These are phyloP conservation scores for Meyerozyma guilliermondii DNA, from an alignment of 1,139 yeast genomes.

Conservation along the genomic window DNA sequence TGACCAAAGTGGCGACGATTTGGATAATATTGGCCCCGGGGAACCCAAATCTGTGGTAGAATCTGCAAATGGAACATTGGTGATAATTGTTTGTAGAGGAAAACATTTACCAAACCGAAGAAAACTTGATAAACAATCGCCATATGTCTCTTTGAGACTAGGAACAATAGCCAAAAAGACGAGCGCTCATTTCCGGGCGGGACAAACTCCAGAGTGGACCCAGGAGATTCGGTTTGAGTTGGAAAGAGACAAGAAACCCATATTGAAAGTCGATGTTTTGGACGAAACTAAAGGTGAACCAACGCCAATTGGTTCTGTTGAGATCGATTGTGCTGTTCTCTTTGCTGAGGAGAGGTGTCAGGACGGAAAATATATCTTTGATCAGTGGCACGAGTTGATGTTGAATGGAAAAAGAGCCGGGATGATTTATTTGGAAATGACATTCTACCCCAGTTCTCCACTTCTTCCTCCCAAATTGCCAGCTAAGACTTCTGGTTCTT, in stretches of 20 bases:
- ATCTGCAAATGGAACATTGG: slow-evolving; percentile 43
- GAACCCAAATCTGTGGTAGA: slow-evolving; percentile 8
- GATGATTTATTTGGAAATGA: slow-evolving; percentile 82
- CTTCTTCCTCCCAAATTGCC: slow-evolving; percentile 38
- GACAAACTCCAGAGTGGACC: slow-evolving; percentile 88
- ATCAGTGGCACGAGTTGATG: slow-evolving; percentile 74
- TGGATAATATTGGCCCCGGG: not conserved
- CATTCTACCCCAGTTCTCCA: slow-evolving; percentile 72
- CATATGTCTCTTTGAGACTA: slow-evolving; percentile 73
- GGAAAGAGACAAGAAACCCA: slow-evolving; percentile 57
- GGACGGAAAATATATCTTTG: slow-evolving; percentile 66
- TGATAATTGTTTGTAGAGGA: slow-evolving; percentile 47
- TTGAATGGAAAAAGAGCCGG: slow-evolving; percentile 81
- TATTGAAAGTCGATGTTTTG: slow-evolving; percentile 66
- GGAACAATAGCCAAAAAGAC: slow-evolving; percentile 81
- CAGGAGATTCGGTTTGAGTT: slow-evolving; percentile 68
- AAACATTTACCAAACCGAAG: slow-evolving; percentile 78
- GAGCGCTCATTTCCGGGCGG: slow-evolving; percentile 71
- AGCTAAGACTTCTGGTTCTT: too few relatives aligned
- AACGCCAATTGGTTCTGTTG: slow-evolving; percentile 77
- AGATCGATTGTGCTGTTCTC: slow-evolving; percentile 71
- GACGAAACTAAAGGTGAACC: slow-evolving; percentile 89
- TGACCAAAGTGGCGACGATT: not conserved
- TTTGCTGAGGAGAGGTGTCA: slow-evolving; percentile 46
- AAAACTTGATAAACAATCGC: slow-evolving; percentile 83